Conservation (phyloP, 2,329 filamentous ascomycete species). For the Aspergillus puulaauensis region DNA sequence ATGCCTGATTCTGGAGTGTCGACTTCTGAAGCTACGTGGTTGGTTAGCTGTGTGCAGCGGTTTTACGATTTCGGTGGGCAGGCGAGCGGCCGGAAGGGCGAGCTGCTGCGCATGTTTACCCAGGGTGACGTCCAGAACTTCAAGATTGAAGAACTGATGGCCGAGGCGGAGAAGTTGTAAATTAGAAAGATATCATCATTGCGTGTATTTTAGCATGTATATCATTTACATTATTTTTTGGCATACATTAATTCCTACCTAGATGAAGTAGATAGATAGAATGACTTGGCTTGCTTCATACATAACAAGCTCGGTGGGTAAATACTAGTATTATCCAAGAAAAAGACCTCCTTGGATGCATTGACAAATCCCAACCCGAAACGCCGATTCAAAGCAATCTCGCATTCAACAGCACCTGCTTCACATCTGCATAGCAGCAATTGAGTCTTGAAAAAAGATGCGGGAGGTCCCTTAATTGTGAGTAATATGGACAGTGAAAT, state of each 20-base stretch:
- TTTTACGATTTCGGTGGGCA: conserved; percentile 72
- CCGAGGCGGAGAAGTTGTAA: conserved; percentile 80
- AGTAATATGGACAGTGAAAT: background rate
- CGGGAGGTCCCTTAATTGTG: background rate
- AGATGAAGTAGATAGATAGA: background rate
- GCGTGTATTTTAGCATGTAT: conserved; percentile 1
- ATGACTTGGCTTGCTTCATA: background rate
- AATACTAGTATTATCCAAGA: background rate
- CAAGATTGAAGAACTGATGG: conserved; percentile 78
- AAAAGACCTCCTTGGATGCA: background rate
- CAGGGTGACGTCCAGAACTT: conserved; percentile 72
- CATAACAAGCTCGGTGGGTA: background rate
- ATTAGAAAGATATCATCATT: background rate
- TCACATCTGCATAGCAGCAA: conserved; percentile 1
- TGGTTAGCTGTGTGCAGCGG: conserved; percentile 89
- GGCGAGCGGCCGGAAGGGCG: conserved; percentile 60
- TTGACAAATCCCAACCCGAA: background rate
- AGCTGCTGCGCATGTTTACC: conserved; percentile 78
- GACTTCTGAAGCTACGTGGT: conserved; percentile 80
- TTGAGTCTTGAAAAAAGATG: background rate
- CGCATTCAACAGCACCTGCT: background rate
- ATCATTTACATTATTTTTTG: background rate
- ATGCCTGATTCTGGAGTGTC: conserved; percentile 73
- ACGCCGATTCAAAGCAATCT: conserved; percentile 1
- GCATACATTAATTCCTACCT: background rate